phyloP scores from a whole-genome alignment of 169 alveolate genomes.

The Cryptosporidium sp. region DNA sequence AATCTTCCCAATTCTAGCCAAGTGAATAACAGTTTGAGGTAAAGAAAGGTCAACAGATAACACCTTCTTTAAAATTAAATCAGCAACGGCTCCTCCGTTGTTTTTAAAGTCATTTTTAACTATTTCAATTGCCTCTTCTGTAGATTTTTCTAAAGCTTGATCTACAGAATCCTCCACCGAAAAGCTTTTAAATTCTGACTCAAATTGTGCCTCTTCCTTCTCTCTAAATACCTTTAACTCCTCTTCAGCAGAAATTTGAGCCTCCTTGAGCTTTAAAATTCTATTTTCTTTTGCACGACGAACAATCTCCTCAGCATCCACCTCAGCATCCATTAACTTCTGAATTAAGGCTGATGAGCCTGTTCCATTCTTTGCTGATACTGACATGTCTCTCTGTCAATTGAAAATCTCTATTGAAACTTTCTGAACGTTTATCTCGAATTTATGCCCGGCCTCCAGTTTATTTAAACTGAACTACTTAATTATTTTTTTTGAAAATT shows the following conservation, averaged over 20 bases:
- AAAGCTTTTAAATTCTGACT: conserved; percentile 54
- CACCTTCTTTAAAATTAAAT: conserved; percentile 43
- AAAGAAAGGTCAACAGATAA: conserved; percentile 64
- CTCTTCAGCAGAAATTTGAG: conserved; percentile 73
- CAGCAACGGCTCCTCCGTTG: conserved; percentile 64
- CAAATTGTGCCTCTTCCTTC: conserved; percentile 70
- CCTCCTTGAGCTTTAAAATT: conserved; percentile 55
- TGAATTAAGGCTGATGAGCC: conserved; percentile 71
- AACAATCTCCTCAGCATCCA: conserved; percentile 68
- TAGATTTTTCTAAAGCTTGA: conserved; percentile 55
- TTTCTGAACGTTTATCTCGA: background rate
- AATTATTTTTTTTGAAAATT: background rate
- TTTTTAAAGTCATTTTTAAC: conserved; percentile 66
- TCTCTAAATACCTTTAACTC: conserved; percentile 59
- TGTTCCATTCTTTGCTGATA: conserved; percentile 43
- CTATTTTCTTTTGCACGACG: conserved; percentile 75
- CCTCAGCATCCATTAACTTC: conserved; percentile 62
- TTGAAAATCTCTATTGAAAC: background rate
- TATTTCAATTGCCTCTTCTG: conserved; percentile 64
- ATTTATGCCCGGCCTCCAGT: background rate
- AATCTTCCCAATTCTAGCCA: conserved; percentile 46
- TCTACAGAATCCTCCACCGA: conserved; percentile 62
- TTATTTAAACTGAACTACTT: conserved; percentile 1
- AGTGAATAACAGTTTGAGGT: conserved; percentile 41
- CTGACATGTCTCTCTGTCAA: conserved; percentile 42